Evolutionary conservation across 2,329 filamentous ascomycete species (phyloP), one percentile per base, ranked within the genome.

Genomic region (Botrytis byssoidea): DNA sequence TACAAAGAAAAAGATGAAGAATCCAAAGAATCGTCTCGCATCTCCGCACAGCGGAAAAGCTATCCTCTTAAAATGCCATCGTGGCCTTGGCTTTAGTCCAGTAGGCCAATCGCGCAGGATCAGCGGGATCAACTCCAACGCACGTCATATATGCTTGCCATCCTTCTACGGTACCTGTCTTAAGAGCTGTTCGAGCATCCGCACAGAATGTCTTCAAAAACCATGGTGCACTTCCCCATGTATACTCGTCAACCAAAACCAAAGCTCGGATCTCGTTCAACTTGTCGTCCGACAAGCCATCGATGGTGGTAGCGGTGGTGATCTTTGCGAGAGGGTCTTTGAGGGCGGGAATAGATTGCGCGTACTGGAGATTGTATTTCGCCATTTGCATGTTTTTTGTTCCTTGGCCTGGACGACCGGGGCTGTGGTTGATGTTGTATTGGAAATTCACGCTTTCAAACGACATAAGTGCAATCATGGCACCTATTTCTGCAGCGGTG

Each of bases 341-440:
- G 3, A 91, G 76, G 1, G 80, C 85, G 0, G 84, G 82, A 6
- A 87, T 82, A 0, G 83, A 84, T 1, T 78, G 71, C 8, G 88
- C 89, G 76, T 91, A 92, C 77, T 85, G 77, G 1, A 83, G 75
- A 77, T 91, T 89, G 81, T 83, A 90, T 1, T 81, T 78, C 0
- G 88, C 83, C 70, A 84, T 86, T 81, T 91, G 88, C 90, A 92
- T 92, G 79, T 90, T 90, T 6, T 88, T 83, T 0, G 90, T 91
- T 0, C 89, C 89, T 77, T 91, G 88, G 0, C 90, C 90, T 0
- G 88, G 85, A 0, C 81, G 78, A 22, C 83, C 84, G 0, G 80
- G 80, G 80, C 81, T 89, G 79, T 90, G 86, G 79, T 91, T 90
- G 75, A 82, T 85, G 78, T 87, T 88, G 84, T 88, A 92, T 76